Conservation (phyloP, 495 filamentous ascomycete species). For the Podospora pseudopauciseta region DNA sequence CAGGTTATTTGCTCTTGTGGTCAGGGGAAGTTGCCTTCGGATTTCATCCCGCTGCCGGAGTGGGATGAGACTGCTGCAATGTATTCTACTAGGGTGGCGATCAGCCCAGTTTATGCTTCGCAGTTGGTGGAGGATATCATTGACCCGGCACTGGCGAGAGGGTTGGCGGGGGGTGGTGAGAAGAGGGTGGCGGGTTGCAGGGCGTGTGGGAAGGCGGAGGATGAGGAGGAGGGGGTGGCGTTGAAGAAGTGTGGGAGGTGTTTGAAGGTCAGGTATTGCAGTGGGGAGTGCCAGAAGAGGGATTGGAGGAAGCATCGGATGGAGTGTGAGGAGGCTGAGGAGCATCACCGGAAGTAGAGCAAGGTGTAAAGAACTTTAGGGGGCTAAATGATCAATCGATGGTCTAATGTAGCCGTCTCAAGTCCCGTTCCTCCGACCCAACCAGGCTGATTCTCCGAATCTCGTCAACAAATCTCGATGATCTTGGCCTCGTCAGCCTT, state of each 20-base stretch:
- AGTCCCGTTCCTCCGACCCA: too few species aligned
- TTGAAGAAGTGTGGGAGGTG: conserved; percentile 33
- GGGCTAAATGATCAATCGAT: too few species aligned
- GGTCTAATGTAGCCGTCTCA: too few species aligned
- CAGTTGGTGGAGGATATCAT: conserved; percentile 33
- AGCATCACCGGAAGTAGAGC: background rate
- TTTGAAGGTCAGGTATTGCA: conserved; percentile 33
- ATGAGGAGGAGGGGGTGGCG: conserved; percentile 13
- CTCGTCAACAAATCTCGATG: too few species aligned
- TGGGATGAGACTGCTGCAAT: conserved; percentile 26
- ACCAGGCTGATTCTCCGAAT: too few species aligned
- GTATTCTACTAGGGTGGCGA: conserved; percentile 35
- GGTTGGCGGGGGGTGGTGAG: background rate
- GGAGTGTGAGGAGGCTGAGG: conserved; percentile 28
- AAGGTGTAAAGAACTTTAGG: too few species aligned
- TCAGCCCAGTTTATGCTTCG: conserved; percentile 35
- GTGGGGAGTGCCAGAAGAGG: conserved; percentile 34
- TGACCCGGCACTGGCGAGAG: conserved; percentile 11
- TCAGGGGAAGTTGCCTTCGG: conserved; percentile 29
- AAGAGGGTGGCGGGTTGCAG: conserved; percentile 22
- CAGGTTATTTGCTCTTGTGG: conserved; percentile 39
- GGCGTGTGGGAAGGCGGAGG: conserved; percentile 28
- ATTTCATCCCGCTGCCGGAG: conserved; percentile 31
- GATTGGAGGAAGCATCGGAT: conserved; percentile 40
- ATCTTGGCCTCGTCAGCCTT: too few species aligned